Conservation (phyloP, 768 basidiomycete species). For the Leucocoprinus birnbaumii region DNA sequence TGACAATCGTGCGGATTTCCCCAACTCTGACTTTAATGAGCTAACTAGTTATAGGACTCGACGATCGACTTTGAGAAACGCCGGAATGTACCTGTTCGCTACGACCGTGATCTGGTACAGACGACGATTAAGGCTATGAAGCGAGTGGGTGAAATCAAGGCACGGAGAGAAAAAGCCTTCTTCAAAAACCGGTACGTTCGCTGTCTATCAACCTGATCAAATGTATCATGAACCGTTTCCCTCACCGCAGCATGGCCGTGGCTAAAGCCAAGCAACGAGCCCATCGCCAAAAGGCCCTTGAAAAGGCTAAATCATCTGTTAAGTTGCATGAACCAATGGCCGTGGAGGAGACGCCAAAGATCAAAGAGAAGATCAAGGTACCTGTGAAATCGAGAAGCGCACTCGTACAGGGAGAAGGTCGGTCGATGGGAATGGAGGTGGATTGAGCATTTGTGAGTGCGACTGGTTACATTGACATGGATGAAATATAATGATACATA, state of each 20-base stretch:
- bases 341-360: conserved; percentile 25
- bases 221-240: background rate
- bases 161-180: conserved; percentile 88
- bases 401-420: conserved; percentile 79
- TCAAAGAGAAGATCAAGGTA: conserved; percentile 78
- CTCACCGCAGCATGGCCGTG: conserved; percentile 73
- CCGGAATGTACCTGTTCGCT: conserved; percentile 94
- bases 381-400: conserved; percentile 62
- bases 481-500: background rate
- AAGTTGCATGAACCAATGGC: conserved; percentile 66
- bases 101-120: conserved; percentile 90
- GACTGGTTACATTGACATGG: background rate
- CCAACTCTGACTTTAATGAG: background rate
- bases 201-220: background rate
- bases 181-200: conserved; percentile 80
- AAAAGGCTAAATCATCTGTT: conserved; percentile 54
- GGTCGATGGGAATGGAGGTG: conserved; percentile 89
- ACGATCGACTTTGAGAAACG: conserved; percentile 99
- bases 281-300: conserved; percentile 65
- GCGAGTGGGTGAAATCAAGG: conserved; percentile 88
- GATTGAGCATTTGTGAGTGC: conserved; percentile 40
- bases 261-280: conserved; percentile 76
- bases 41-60: conserved; percentile 64
- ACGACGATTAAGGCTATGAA: conserved; percentile 97
- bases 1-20: conserved; percentile 82